Evolutionary conservation across 225 moss, liverwort and hornwort genomes (phyloP).

Genomic region (Thuidium tamariscinum): DNA sequence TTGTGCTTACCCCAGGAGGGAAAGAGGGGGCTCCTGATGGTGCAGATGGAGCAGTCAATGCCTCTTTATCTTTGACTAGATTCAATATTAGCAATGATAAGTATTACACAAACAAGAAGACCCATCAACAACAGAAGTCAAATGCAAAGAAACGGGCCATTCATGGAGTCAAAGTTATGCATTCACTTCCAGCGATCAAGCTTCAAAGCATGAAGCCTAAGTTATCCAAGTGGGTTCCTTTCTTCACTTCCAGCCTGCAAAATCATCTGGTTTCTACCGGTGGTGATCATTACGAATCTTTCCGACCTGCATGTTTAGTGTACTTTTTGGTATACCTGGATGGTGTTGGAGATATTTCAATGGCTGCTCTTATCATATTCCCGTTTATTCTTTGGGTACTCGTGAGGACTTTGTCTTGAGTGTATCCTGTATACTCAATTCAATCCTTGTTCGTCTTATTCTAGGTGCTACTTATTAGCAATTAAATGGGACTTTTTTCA

Average conservation of each 20-base stretch:
- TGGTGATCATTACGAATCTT: not conserved
- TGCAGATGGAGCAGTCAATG: constrained; percentile 42
- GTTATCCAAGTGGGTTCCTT: constrained; percentile 74
- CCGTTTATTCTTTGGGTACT: not conserved
- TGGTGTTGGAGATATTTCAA: not conserved
- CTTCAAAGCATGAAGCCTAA: constrained; percentile 99
- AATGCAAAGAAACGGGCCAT: constrained; percentile 94
- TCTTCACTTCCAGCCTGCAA: not conserved
- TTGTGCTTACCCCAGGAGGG: constrained; percentile 58
- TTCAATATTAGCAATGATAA: constrained; percentile 99
- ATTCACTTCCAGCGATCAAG: constrained; percentile 94
- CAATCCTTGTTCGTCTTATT: not conserved
- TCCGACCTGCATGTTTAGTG: not conserved
- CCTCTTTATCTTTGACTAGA: constrained; percentile 53
- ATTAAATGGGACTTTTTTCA: not conserved
- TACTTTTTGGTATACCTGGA: not conserved
- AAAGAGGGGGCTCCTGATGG: constrained; percentile 57
- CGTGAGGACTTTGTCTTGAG: not conserved
- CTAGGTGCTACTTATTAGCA: not conserved
- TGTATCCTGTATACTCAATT: not conserved
- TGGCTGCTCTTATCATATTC: not conserved
- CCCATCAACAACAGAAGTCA: constrained; percentile 93
- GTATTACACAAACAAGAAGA: constrained; percentile 97
- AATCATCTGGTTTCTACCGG: not conserved
- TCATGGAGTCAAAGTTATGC: constrained; percentile 98